Conservation (phyloP, 78 protist species). For the Dictyostelium purpureum region DNA sequence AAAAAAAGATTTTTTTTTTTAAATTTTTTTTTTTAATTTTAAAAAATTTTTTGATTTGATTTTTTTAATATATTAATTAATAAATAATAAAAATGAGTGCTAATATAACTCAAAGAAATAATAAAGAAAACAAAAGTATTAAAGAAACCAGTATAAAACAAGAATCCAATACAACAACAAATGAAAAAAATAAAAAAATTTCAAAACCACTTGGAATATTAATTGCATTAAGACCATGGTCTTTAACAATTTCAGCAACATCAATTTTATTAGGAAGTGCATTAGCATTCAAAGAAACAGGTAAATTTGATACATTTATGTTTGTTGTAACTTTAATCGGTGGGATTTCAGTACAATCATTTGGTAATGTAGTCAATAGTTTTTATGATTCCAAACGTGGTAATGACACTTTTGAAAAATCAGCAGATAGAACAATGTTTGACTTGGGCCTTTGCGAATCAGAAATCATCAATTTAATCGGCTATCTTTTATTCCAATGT, state of each 20-base stretch:
- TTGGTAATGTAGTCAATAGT: conserved; percentile 60
- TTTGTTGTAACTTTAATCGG: conserved; percentile 28
- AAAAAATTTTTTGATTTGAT: too few relatives aligned
- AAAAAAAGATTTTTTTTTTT: too few relatives aligned
- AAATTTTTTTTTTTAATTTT: too few relatives aligned
- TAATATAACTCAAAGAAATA: too few relatives aligned
- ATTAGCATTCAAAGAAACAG: conserved; percentile 40
- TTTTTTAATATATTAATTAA: too few relatives aligned
- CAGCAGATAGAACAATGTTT: conserved; percentile 81
- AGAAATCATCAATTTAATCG: neutral
- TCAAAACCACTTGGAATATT: neutral
- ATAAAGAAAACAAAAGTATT: too few relatives aligned
- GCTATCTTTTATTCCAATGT: neutral
- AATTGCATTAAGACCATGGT: conserved; percentile 73
- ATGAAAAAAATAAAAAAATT: too few relatives aligned
- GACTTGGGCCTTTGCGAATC: conserved; percentile 37
- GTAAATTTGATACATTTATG: neutral
- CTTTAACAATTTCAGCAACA: conserved; percentile 46
- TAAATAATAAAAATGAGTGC: too few relatives aligned
- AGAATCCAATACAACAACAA: too few relatives aligned
- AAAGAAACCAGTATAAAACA: too few relatives aligned
- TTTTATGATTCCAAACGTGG: conserved; percentile 43
- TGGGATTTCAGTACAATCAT: conserved; percentile 31
- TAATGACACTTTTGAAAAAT: neutral
- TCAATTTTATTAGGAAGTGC: conserved; percentile 58